These are phyloP conservation scores for Cryphonectria radicalis DNA, from an alignment of 2,329 filamentous ascomycete genomes.

Conservation along the genomic window DNA sequence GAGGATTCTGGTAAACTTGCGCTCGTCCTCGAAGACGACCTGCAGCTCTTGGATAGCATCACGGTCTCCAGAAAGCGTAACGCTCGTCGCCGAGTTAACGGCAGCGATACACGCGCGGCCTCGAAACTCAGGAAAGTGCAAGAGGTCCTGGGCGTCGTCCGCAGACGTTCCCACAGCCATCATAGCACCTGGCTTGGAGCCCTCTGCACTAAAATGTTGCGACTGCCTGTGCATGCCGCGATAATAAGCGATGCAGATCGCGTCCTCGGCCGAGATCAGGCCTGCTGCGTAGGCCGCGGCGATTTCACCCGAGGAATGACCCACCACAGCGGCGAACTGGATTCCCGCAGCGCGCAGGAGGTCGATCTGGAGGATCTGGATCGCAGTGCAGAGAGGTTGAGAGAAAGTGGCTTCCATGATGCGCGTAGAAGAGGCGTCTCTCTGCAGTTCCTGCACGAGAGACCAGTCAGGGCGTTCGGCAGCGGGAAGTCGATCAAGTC, in stretches of 20 bases:
- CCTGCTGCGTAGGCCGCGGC: neutral
- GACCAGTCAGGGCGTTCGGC: constrained; percentile 9
- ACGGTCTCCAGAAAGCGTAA: constrained; percentile 36
- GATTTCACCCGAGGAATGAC: constrained; percentile 33
- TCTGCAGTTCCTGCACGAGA: neutral
- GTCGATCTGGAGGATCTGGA: constrained; percentile 44
- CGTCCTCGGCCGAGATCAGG: constrained; percentile 22
- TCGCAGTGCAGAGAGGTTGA: constrained; percentile 40
- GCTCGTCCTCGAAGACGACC: constrained; percentile 32
- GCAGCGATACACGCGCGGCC: constrained; percentile 34
- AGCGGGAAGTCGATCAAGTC: neutral
- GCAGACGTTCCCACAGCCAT: neutral
- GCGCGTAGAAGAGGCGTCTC: neutral
- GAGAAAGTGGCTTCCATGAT: neutral
- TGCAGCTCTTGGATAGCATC: constrained; percentile 36
- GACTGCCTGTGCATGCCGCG: constrained; percentile 23
- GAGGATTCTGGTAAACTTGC: constrained; percentile 38
- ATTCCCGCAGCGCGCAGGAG: constrained; percentile 35
- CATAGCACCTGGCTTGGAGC: constrained; percentile 12
- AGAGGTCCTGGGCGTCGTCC: constrained; percentile 28
- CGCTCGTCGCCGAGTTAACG: constrained; percentile 35
- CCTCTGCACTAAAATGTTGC: too few relatives aligned
- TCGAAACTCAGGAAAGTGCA: constrained; percentile 27
- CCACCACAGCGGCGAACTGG: constrained; percentile 32
- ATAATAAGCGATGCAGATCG: constrained; percentile 34